Evolutionary conservation across 331 rosid genomes (phyloP).

Genomic region (Erythrophleum ivorense): DNA sequence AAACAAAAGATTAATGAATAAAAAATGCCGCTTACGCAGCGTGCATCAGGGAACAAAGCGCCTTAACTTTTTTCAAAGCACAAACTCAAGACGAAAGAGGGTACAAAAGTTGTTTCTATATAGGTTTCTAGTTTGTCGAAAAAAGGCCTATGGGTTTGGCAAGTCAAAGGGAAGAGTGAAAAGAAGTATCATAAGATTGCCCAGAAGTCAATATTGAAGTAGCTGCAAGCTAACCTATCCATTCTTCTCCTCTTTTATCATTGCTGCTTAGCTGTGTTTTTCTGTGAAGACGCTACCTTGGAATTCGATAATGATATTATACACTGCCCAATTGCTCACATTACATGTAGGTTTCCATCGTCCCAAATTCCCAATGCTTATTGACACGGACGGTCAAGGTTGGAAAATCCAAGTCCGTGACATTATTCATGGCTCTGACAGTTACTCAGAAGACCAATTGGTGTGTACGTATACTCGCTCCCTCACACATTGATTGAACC

Average conservation of each 20-base stretch:
- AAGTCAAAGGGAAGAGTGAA: neutral
- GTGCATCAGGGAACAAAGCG: neutral
- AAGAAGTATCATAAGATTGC: neutral
- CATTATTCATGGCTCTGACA: neutral
- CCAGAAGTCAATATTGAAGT: neutral
- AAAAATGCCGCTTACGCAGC: no score
- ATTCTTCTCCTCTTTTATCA: conserved; percentile 3
- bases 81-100: neutral
- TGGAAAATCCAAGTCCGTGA: no score
- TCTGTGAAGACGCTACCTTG: neutral
- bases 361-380: neutral
- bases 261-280: conserved; percentile 14
- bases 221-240: neutral
- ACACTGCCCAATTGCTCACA: neutral
- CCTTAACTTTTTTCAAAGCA: neutral
- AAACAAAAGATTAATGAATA: no score
- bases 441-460: neutral
- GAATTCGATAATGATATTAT: neutral
- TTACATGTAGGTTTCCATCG: neutral
- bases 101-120: neutral
- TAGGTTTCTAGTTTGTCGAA: neutral
- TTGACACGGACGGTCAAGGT: no score
- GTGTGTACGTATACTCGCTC: neutral
- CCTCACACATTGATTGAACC: neutral
- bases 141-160: neutral